Conservation (phyloP, 2,329 filamentous ascomycete genomes). For the Emergomyces orientalis region DNA sequence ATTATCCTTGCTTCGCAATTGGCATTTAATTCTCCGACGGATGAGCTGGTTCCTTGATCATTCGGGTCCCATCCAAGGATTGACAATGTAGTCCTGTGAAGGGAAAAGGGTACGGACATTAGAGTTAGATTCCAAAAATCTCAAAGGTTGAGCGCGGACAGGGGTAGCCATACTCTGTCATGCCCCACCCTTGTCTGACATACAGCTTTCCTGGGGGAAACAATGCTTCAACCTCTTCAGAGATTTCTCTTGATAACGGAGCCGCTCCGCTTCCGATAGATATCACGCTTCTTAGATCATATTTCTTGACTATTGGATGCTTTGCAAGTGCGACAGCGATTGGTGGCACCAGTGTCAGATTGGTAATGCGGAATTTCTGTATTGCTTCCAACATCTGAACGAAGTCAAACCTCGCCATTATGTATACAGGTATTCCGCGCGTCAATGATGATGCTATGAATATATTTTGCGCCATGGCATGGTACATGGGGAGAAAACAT, state of each 20-base stretch:
- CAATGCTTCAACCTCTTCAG: conserved; percentile 49
- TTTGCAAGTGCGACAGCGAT: conserved; percentile 66
- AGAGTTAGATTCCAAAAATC: neutral
- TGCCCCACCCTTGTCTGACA: conserved; percentile 70
- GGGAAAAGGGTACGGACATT: neutral
- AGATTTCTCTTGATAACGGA: conserved; percentile 52
- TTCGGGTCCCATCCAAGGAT: conserved; percentile 55
- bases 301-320: conserved; percentile 54
- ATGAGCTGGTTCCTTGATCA: conserved; percentile 35
- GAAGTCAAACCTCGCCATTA: conserved; percentile 73
- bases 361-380: conserved; percentile 58
- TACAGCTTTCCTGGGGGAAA: conserved; percentile 44
- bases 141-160: neutral
- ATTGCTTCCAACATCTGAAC: conserved; percentile 59
- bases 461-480: conserved; percentile 62
- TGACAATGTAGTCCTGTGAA: conserved; percentile 53
- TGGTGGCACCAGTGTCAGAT: conserved; percentile 60
- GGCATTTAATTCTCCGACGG: conserved; percentile 59
- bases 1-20: conserved; percentile 63
- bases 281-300: conserved; percentile 59
- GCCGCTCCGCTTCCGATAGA: conserved; percentile 57
- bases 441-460: conserved; percentile 54
- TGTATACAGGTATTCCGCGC: conserved; percentile 57
- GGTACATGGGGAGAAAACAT: conserved; percentile 69
- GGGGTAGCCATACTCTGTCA: conserved; percentile 57